Base-by-base conservation (phyloP, 345 rosid species). In the Mangifera indica region DNA sequence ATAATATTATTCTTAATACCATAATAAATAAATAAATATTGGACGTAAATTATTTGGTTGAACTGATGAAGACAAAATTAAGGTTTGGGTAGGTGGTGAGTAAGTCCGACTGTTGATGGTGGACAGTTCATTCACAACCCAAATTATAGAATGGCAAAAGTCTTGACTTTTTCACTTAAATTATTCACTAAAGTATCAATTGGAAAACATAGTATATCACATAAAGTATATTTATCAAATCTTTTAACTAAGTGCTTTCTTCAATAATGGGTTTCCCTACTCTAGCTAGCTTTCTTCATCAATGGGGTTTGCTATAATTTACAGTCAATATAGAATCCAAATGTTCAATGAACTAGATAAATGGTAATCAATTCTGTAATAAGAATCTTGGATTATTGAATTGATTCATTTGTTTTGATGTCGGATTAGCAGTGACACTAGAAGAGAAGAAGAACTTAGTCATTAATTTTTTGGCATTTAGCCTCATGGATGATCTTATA, bases 101-200 rank as follows among this genome's bases (percentile, higher is more conserved):
- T n/a, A 72, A 61, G 56, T 61, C 48, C 48, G 59, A 40, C 53
- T 54, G 24, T 51, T 44, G 20, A 72, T 81, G 81, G 58, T 74
- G 70, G 81, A 77, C 77, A 74, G 77, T 75, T 81, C 79, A 75
- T 67, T 46, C 8, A 34, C 60, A 40, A 34, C 37, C 44, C 60
- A 52, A 67, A 66, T 34, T 34, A 34, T 34, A 66, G 57, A 25
- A n/a, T 18, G 29, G 59, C 9, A n/a, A 29, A 48, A 11, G 3
- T 46, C n/a, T n/a, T n/a, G n/a, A 24, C 24, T 48, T 64, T 21
- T 45, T 6, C 18, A 26, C 4, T 49, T 66, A 66, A 51, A 66
- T 25, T 48, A 66, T 25, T 51, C 45, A 25, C 40, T 29, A 17
- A 46, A n/a, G 12, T 26, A 66, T 49, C 15, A 63, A 24, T 24